Conservation (phyloP, 768 basidiomycete genomes). For the Saitozyma sp. region DNA sequence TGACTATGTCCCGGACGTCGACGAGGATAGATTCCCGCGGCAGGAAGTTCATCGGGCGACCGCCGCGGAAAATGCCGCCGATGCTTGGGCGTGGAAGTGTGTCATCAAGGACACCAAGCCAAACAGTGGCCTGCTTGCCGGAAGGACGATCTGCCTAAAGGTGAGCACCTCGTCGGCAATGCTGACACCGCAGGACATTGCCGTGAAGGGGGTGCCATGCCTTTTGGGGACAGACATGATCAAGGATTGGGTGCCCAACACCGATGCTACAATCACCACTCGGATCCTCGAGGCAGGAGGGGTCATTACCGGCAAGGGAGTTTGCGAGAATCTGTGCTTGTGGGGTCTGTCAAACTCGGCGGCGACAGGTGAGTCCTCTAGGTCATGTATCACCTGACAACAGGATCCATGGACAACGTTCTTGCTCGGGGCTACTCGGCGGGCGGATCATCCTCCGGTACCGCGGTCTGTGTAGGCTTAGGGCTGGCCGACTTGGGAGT, state of each 20-base stretch:
- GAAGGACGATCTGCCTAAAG: constrained; percentile 56
- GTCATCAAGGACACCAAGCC: constrained; percentile 16
- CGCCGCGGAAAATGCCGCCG: constrained; percentile 26
- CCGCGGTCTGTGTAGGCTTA: constrained; percentile 54
- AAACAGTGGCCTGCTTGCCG: constrained; percentile 43
- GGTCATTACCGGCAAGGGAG: constrained; percentile 54
- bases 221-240: constrained; percentile 56
- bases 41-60: constrained; percentile 19
- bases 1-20: constrained; percentile 35
- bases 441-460: constrained; percentile 57
- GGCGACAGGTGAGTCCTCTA: constrained; percentile 19
- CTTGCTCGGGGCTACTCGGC: constrained; percentile 55
- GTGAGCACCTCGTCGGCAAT: constrained; percentile 19
- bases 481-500: constrained; percentile 56
- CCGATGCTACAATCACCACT: constrained; percentile 58
- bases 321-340: constrained; percentile 50
- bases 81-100: constrained; percentile 44
- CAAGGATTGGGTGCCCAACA: constrained; percentile 50
- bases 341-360: constrained; percentile 29
- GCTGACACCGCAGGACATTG: constrained; percentile 41
- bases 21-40: constrained; percentile 27
- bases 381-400: neutral
- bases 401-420: constrained; percentile 54
- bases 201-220: constrained; percentile 56
- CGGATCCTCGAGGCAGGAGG: constrained; percentile 57